Conservation (phyloP, 805 yeast genomes). For the Saccharomyces paradoxus region DNA sequence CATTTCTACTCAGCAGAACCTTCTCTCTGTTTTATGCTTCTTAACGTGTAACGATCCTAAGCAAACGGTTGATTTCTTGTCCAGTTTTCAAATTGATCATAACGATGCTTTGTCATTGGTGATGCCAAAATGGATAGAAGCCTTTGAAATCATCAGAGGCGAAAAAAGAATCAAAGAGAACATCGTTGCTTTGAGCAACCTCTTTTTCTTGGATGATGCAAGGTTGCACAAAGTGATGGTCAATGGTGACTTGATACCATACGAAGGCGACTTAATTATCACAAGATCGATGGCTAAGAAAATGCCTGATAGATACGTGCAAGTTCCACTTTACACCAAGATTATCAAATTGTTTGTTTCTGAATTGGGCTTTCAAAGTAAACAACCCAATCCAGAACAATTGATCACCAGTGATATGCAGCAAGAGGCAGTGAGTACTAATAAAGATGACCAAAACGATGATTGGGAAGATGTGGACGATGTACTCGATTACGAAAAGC, state of each 20-base stretch:
- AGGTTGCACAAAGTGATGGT: conserved; percentile 48
- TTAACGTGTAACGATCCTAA: conserved; percentile 55
- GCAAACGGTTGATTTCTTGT: conserved; percentile 56
- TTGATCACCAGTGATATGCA: conserved; percentile 27
- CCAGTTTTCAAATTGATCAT: conserved; percentile 30
- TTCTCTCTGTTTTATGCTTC: conserved; percentile 67
- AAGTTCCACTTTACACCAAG: conserved; percentile 60
- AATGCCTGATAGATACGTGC: conserved; percentile 55
- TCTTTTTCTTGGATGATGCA: conserved; percentile 52
- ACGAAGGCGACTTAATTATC: conserved; percentile 52
- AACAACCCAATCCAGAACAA: conserved; percentile 34
- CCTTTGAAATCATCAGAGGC: conserved; percentile 77
- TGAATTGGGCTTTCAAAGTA: conserved; percentile 61
- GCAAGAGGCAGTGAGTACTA: conserved; percentile 9
- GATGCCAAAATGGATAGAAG: conserved; percentile 72
- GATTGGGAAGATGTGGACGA: conserved; percentile 78
- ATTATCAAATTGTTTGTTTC: conserved; percentile 61
- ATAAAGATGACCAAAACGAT: conserved; percentile 29
- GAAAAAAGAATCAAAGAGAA: conserved; percentile 57
- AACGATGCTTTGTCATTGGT: conserved; percentile 45
- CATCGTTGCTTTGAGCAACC: conserved; percentile 60
- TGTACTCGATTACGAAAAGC: conserved; percentile 55
- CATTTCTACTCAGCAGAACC: conserved; percentile 65
- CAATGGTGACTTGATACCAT: conserved; percentile 68
- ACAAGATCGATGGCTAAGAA: conserved; percentile 78